Evolutionary conservation across 768 basidiomycete species (phyloP).

Genomic region (Russula sp.): DNA sequence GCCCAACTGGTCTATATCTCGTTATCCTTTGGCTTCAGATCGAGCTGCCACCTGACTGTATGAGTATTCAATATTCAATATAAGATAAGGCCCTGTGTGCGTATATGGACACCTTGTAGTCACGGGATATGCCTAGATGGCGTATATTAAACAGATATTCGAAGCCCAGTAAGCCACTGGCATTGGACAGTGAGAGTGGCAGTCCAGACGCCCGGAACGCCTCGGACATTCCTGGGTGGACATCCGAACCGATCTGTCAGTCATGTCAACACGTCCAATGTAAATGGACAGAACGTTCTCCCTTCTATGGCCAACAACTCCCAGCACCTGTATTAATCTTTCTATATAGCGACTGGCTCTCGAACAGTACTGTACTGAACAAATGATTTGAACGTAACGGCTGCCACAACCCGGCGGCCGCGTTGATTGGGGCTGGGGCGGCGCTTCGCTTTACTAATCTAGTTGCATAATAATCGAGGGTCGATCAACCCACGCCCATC

Average conservation of each 20-base stretch:
- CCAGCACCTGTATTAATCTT: neutral
- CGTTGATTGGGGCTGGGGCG: neutral
- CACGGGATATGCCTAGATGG: neutral
- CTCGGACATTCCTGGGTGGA: neutral
- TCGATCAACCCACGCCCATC: neutral
- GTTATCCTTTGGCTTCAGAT: neutral
- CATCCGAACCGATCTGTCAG: neutral
- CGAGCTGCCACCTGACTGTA: neutral
- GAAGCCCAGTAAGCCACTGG: constrained; percentile 1
- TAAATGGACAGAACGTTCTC: neutral
- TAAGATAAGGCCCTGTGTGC: neutral
- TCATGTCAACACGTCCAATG: neutral
- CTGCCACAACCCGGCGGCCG: neutral
- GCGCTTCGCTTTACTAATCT: too few relatives aligned
- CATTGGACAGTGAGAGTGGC: neutral
- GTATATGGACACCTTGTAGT: neutral
- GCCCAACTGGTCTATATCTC: neutral
- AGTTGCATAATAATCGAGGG: too few relatives aligned
- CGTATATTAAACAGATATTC: neutral
- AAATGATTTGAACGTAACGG: neutral
- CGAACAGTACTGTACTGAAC: neutral
- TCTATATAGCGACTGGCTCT: neutral
- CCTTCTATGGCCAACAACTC: neutral
- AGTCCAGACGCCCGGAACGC: neutral
- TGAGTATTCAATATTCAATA: neutral